Evolutionary conservation across 2,329 filamentous ascomycete genomes (phyloP), one percentile per base, ranked within the genome.

Genomic region (Cytospora chrysosperma): DNA sequence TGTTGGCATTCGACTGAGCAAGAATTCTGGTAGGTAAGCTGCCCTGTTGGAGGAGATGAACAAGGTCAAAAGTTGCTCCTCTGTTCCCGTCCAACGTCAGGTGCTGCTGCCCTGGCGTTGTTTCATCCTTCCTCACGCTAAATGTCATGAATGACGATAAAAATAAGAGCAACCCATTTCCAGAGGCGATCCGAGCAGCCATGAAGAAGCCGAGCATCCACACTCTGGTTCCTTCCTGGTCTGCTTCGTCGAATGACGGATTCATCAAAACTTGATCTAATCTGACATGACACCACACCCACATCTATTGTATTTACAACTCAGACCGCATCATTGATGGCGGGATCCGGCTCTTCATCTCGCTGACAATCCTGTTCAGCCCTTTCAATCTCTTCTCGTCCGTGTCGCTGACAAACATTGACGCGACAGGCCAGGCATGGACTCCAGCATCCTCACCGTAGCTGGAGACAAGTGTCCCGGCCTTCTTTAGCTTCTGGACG

Each of bases 351-450:
- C 72, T 68, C 68, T 70, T 74, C 65, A 81, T 75, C 50, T 75
- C 70, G 13, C 71, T 67, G 13, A 78, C 79, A 62, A 83, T 74
- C 56, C 68, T 68, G 61, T 70, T 72, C 67, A 89, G 71, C 3
- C 86, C 85, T 66, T 79, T 79, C 61, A 84, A 72, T 61, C 86
- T 80, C 70, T 80, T 76, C 37, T 80, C 75, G n/a, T 73, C 71
- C 28, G 78, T 78, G 54, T 75, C 77, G 52, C 82, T 81, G 30
- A 87, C 72, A 70, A 86, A 85, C n/a, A 86, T 70, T 54, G 81
- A 81, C 12, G 88, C 89, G 24, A 96, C 88, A 0, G 91, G 91
- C 92, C 92, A 96, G 13, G 88, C 91, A 74, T 96, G 92, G 63
- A 95, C 88, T 3, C 86, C 88, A 17, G 85, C 88, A 30, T 80